phyloP scores from a whole-genome alignment of 345 rosid species.

The Linum usitatissimum region DNA sequence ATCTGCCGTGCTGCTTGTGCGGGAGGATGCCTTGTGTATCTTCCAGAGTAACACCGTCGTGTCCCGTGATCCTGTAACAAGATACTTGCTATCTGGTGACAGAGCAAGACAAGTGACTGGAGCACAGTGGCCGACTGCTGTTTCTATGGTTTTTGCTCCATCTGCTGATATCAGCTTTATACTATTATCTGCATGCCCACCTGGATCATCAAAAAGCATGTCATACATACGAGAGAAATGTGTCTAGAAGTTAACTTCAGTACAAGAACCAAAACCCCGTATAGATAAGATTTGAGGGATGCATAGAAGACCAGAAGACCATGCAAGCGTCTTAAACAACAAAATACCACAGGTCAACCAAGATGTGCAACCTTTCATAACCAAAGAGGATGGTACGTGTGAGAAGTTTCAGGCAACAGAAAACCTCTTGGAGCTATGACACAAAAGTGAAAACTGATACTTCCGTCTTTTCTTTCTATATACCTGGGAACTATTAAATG shows the following conservation, averaged over 20 bases:
- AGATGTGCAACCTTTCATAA: background rate
- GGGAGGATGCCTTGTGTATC: slow-evolving; percentile 56
- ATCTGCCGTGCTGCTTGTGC: slow-evolving; percentile 42
- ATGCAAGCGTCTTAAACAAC: too few species aligned
- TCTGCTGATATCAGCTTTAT: slow-evolving; percentile 77
- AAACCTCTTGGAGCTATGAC: background rate
- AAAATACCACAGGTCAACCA: background rate
- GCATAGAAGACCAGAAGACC: too few species aligned
- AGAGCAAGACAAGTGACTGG: slow-evolving; percentile 96
- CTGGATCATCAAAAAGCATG: slow-evolving; percentile 26
- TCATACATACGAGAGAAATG: background rate
- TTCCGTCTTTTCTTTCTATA: background rate
- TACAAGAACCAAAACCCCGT: background rate
- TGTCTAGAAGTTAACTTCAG: background rate
- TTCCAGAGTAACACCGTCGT: slow-evolving; percentile 83
- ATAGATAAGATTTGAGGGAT: too few species aligned
- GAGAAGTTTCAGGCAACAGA: background rate
- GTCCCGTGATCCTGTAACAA: slow-evolving; percentile 86
- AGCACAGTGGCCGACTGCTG: slow-evolving; percentile 84
- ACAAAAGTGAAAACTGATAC: background rate
- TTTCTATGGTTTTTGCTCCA: slow-evolving; percentile 83
- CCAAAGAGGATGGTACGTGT: background rate
- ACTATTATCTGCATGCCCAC: slow-evolving; percentile 93
- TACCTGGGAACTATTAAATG: too few species aligned
- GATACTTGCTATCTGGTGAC: slow-evolving; percentile 72